These are phyloP conservation scores for Phymatotrichopsis omnivora DNA, from an alignment of 2,329 filamentous ascomycete species.

Conservation along the genomic window DNA sequence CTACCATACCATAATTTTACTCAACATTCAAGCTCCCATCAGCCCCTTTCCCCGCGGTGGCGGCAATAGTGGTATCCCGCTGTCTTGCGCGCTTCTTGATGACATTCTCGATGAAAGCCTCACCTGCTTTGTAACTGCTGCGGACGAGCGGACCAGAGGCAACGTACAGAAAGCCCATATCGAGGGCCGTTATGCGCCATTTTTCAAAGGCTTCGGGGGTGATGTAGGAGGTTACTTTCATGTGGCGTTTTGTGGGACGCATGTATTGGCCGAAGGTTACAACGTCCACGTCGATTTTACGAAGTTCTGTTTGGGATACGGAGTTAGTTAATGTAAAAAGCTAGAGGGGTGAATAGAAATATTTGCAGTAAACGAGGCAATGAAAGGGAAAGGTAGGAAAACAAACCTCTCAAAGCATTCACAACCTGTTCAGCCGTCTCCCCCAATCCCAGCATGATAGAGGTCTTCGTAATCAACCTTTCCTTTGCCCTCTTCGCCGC, in stretches of 20 bases:
- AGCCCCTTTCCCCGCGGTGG: too few species aligned
- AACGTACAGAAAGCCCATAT: conserved; percentile 95
- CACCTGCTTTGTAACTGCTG: conserved; percentile 94
- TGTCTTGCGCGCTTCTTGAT: conserved; percentile 58
- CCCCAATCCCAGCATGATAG: conserved; percentile 89
- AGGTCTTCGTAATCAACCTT: conserved; percentile 92
- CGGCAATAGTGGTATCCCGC: too few species aligned
- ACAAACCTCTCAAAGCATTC: conserved; percentile 59
- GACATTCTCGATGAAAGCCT: conserved; percentile 98
- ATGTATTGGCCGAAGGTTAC: conserved; percentile 99
- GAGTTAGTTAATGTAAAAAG: conserved; percentile 4
- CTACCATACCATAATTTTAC: too few species aligned
- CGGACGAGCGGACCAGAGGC: conserved; percentile 86
- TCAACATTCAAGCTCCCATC: too few species aligned
- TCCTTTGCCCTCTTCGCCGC: conserved; percentile 69
- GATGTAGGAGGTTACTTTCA: conserved; percentile 92
- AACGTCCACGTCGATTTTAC: conserved; percentile 74
- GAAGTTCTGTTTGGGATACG: conserved; percentile 51
- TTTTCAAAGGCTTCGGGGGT: conserved; percentile 83
- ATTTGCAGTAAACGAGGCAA: background rate
- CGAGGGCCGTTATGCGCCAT: conserved; percentile 80
- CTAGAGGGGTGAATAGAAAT: too few species aligned
- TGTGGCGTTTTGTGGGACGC: conserved; percentile 94
- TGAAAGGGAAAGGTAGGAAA: background rate
- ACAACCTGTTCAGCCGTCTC: conserved; percentile 82